These are phyloP conservation scores for Globisporangium nunn DNA, from an alignment of 352 stramenopile genomes.

Conservation along the genomic window DNA sequence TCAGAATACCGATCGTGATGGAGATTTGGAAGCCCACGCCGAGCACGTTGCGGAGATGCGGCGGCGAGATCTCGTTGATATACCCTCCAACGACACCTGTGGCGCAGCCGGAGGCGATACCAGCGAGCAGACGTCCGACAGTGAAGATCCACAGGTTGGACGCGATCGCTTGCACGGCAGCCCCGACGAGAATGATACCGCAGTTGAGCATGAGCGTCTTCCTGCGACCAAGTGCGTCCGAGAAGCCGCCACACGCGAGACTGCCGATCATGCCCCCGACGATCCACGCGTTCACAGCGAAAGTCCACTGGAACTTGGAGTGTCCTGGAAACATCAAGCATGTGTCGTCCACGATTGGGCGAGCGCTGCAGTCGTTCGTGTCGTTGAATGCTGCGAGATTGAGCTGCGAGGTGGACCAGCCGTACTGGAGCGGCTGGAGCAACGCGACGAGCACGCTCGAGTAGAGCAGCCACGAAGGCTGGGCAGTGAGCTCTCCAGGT, in stretches of 20 bases:
- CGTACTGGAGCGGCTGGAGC: conserved; percentile 39
- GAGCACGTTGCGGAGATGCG: conserved; percentile 24
- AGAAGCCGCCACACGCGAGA: conserved; percentile 18
- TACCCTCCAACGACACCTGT: conserved; percentile 21
- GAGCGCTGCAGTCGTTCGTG: conserved; percentile 20
- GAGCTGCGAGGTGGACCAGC: conserved; percentile 56
- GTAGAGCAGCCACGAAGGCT: not conserved
- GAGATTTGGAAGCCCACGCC: conserved; percentile 35
- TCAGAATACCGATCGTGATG: conserved; percentile 35
- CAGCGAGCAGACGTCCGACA: conserved; percentile 28
- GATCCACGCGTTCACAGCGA: conserved; percentile 32
- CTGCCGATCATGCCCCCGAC: conserved; percentile 36
- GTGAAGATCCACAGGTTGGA: conserved; percentile 27
- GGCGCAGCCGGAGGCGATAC: conserved; percentile 30
- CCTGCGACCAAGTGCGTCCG: conserved; percentile 28
- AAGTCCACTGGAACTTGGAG: conserved; percentile 27
- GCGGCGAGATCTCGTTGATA: conserved; percentile 47
- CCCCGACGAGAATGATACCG: conserved; percentile 28
- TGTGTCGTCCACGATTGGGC: conserved; percentile 17
- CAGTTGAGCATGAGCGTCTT: conserved; percentile 21
- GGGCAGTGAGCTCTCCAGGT: not conserved
- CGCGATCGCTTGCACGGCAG: conserved; percentile 17
- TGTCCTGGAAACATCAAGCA: conserved; percentile 33
- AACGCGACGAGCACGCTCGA: conserved; percentile 22
- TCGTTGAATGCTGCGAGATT: conserved; percentile 36